Base-by-base conservation (phyloP, 257 asterid genomes). In the Solanum lignicaule region DNA sequence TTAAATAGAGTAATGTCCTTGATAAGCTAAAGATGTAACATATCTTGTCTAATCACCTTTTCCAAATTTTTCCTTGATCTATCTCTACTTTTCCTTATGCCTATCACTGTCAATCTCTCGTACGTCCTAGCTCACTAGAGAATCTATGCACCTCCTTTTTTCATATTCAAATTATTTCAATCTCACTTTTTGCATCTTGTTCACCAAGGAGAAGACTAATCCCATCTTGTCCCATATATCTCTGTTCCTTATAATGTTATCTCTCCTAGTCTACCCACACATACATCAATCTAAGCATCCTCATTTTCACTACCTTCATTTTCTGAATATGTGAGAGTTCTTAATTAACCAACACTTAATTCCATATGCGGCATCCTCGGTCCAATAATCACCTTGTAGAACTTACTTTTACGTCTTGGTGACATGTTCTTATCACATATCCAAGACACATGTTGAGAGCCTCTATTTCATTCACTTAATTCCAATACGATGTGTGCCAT, bases 191-290 rank as follows among this genome's bases (percentile, higher is more conserved):
- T 0, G 0, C 65, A 6, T 55, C n/a, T 55, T 55, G 10, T 18
- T 4, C 10, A 55, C 10, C 20, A 46, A 1, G 1, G 10, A 55
- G 1, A 18, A 18, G 0, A 6, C n/a, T 55, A 18, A 0, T 55
- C 2, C 2, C n/a, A 55, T 1, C n/a, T 55, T 55, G 2, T 18
- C 65, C 3, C 1, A 0, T 55, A 6, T 18, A 18, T 55, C 65
- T 55, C 1, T 55, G 9, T 7, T 55, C 9, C 10, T 38, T 36
- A 36, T 5, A 55, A 55, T 6, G 8, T 55, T 18, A 0, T 6
- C 10, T 55, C 10, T 55, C n/a, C 65, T 20, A 55, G 10, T 55
- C 62, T 52, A 52, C 62, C 62, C 23, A 52, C 62, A 18, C 62
- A 52, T 16, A 2, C 60, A 15, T 48, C 21, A 55, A 55, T 55